Evolutionary conservation across 495 filamentous ascomycete species (phyloP), one percentile per base, ranked within the genome.

Genomic region (Lophium mytilinum): DNA sequence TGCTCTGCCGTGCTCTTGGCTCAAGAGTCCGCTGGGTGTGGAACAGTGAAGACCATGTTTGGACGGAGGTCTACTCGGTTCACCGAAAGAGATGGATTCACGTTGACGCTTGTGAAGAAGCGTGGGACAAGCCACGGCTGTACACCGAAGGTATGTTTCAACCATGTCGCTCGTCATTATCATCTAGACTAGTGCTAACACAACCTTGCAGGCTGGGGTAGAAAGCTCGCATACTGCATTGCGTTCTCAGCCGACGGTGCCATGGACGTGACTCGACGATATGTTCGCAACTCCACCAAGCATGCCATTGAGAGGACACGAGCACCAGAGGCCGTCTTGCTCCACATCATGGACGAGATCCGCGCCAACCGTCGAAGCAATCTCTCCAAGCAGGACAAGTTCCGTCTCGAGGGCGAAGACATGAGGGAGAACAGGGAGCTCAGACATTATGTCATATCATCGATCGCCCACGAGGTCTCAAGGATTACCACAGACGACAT

Each of bases 1-100:
- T 99, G 93, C 79, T 99, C 18, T 97, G 93, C 73, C 82, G 93
- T 42, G 93, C 93, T 7, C 81, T 97, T 33, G 91, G 91, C 35
- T 86, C 83, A 37, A 81, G 94, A 43, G 93, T 96, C 15, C 82
- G 93, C 61, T 98, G 94, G 94, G 89, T 98, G 30, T 98, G 94
- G 94, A 96, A 96, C 61, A 83, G 86, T 34, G 93, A 99, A 71
- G 94, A 99, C 70, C 86, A 95, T 58, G 88, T 96, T 18, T 98
- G 93, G 92, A 96, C 90, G 1, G 93, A 99, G 69, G 84, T 97
- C 21, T 99, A 95, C 70, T 96, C 90, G 14, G 90, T 93, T 62
- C 90, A 95, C 66, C 83, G 91, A 60, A 85, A 87, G 65, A 82
- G 89, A 62, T 99, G 93, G 93, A 78, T 99, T n/a, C 94, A 97